Base-by-base conservation (phyloP, 1,284 basidiomycete species). In the Pulveroboletus sp. region DNA sequence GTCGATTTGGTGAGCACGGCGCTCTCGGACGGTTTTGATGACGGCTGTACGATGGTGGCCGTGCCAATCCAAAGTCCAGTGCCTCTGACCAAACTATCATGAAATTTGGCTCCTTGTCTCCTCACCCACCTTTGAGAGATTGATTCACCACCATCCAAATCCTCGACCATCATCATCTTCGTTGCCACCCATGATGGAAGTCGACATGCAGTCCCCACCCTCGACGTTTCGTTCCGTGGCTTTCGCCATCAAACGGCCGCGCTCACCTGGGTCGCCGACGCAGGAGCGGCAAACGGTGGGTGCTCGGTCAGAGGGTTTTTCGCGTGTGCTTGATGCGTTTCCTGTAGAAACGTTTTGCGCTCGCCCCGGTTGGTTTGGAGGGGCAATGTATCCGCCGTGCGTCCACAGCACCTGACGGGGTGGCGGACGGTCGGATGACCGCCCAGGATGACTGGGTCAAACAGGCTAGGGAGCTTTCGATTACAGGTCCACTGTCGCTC, bases 391-490 rank as follows among this genome's bases (percentile, higher is more conserved):
- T 43, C 46, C 61, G 59, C 49, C 60, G 60, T 53, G 12, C 59
- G 50, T 61, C 58, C 50, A 62, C 60, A 48, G 51, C 61, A 28
- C 22, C 59, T 10, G 60, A 58, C 43, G 66, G 57, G 56, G 62
- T 56, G 53, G 39, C 49, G 47, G 57, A 68, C 38, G 73, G 72
- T 46, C 77, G 75, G 59, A 69, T 76, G 20, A 72, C 77, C 48
- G 65, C 72, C 12, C 78, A 81, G 7, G 86, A 87, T 57, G 86
- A 89, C 63, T 88, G 85, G 87, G 85, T 88, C 15, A 76, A 77
- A 54, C 84, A 83, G 63, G 79, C 87, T 12, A 76, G 80, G 57
- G 82, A 78, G 20, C 74, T 88, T 56, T 78, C 78, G 22, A 85
- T 89, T 39, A 77, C 80, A 56, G 84, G 82, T 58, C 83, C 84